Base-by-base conservation (phyloP, 176 grass and related monocot genomes). In the Oryza coarctata region DNA sequence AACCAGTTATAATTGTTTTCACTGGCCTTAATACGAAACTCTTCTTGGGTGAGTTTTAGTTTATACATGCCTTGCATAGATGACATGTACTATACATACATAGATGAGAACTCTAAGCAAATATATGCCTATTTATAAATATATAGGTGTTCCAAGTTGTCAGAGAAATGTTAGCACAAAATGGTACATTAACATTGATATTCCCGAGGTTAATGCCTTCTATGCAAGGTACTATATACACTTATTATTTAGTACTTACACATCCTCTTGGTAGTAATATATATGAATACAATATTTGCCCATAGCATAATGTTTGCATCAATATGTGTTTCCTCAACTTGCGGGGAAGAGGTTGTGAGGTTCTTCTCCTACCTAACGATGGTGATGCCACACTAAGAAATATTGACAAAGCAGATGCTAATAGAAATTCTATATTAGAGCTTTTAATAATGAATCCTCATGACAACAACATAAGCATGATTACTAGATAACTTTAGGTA, bases 161-260 rank as follows among this genome's bases (percentile, higher is more conserved):
- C 27, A 43, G 27, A 73, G 41, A 9, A 30, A 3, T 50, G 13
- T 22, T 73, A 27, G 12, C 45, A 73, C 70, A 73, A 73, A 73
- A 50, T 73, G 70, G 70, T 73, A 73, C 9, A 73, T 49, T 29
- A 73, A 49, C 14, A 73, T 73, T 49, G 70, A 73, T 30, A 73
- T 47, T 5, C 26, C 27, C 9, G 43, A 50, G 41, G 39, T 74
- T 32, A 74, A 74, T 12, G 29, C 71, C 22, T 74, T 73, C 9
- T 15, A 26, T 49, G 25, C 41, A 5, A 73, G 70, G 43, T 73
- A 73, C 4, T 45, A 4, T 45, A 45, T 45, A 9, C 38, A 40
- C 38, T 40, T 40, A 33, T n/a, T 33, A 39, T 39, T 39, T 7
- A 39, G 36, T 39, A 39, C 36, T 9, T 39, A 39, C 7, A 7